phyloP scores from a whole-genome alignment of 257 asterid species.

The Jasminum sambac region DNA sequence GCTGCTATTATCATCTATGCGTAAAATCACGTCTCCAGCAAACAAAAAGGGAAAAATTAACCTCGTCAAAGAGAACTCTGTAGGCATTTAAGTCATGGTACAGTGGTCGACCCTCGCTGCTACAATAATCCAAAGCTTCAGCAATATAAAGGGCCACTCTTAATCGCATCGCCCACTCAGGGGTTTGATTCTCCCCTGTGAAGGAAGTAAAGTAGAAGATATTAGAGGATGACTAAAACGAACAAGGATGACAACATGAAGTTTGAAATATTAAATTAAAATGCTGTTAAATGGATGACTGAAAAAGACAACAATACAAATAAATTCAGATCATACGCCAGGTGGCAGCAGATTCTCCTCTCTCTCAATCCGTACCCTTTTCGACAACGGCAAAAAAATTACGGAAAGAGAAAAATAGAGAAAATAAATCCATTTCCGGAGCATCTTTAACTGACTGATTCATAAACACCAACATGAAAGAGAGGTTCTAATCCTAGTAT shows the following conservation, averaged over 20 bases:
- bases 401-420: background rate
- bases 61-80: conserved; percentile 24
- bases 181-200: conserved; percentile 27
- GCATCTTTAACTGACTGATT: background rate
- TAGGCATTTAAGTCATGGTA: conserved; percentile 80
- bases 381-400: background rate
- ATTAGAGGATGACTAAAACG: background rate
- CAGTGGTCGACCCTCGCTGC: conserved; percentile 12
- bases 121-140: conserved; percentile 25
- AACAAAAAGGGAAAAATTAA: conserved; percentile 14
- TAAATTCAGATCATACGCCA: background rate
- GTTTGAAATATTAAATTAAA: background rate
- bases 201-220: conserved; percentile 25
- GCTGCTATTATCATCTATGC: background rate
- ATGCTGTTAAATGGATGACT: conserved; percentile 6
- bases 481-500: background rate
- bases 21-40: conserved; percentile 18
- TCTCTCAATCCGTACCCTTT: background rate
- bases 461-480: background rate
- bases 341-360: background rate
- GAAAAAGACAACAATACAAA: background rate
- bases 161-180: conserved; percentile 23
- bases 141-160: conserved; percentile 23
- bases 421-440: background rate
- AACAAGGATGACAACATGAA: conserved; percentile 18